A percentile compares a stretch with the other conserved stretches of the same genome.
Evolutionary conservation across 768 basidiomycete genomes (phyloP).

Genomic region (Dioszegia aurantiaca): DNA sequence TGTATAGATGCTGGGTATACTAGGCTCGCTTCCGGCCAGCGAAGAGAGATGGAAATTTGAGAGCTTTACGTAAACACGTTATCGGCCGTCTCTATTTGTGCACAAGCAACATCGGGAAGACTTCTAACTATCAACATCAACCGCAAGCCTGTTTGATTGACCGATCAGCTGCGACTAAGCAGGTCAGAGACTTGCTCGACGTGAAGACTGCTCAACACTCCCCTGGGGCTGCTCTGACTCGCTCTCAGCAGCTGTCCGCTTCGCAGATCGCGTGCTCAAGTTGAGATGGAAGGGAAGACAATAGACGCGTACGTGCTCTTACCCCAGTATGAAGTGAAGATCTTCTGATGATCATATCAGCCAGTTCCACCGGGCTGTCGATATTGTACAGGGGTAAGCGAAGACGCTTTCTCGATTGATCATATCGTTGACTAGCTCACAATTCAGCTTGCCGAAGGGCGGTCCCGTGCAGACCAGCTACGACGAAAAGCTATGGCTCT

Average conservation of each 20-base stretch:
- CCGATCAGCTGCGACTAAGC: too few species aligned
- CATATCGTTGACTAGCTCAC: not conserved
- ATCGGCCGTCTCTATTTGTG: not conserved
- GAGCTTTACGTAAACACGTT: conserved; percentile 1
- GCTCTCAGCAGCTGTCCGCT: too few species aligned
- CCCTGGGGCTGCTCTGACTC: too few species aligned
- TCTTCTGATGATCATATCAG: conserved; percentile 31
- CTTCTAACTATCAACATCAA: too few species aligned
- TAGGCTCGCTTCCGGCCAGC: not conserved
- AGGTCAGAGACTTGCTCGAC: too few species aligned
- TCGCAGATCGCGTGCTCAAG: too few species aligned
- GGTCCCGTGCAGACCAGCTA: conserved; percentile 94
- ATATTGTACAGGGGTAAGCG: conserved; percentile 71
- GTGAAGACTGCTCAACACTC: too few species aligned
- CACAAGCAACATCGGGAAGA: too few species aligned
- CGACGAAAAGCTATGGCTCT: conserved; percentile 91
- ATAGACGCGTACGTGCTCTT: conserved; percentile 11
- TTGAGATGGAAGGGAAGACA: not conserved
- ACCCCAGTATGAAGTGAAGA: not conserved
- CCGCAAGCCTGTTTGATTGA: too few species aligned
- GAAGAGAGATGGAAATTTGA: not conserved
- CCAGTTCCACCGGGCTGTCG: conserved; percentile 89
- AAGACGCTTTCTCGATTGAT: not conserved
- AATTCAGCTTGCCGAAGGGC: conserved; percentile 71
- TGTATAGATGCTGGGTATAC: not conserved